These are phyloP conservation scores for Trichoderma sp. DNA, from an alignment of 2,329 filamentous ascomycete species.

Conservation along the genomic window DNA sequence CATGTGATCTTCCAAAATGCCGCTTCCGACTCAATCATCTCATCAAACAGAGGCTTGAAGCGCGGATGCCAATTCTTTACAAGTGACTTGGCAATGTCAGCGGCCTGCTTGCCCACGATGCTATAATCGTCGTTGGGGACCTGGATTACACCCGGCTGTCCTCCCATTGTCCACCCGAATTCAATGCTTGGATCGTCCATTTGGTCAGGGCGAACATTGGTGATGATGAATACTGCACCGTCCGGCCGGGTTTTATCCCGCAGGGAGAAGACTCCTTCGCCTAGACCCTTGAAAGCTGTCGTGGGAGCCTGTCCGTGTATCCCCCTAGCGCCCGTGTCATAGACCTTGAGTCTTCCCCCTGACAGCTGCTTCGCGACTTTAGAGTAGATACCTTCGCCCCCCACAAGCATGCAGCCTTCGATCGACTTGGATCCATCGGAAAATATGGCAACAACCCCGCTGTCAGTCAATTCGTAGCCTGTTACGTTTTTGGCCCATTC, in stretches of 20 bases:
- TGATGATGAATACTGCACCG: conserved; percentile 55
- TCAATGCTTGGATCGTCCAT: conserved; percentile 54
- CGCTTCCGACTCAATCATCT: conserved; percentile 54
- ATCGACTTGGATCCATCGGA: conserved; percentile 56
- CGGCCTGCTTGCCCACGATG: conserved; percentile 54
- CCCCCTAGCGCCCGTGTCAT: conserved; percentile 59
- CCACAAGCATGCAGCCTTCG: conserved; percentile 58
- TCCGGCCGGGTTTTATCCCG: conserved; percentile 45
- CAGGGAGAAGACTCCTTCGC: conserved; percentile 61
- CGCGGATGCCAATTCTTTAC: conserved; percentile 54
- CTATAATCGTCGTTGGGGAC: conserved; percentile 59
- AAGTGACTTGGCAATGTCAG: conserved; percentile 54
- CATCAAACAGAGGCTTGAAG: conserved; percentile 54
- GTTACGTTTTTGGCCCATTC: conserved; percentile 55
- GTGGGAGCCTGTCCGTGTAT: conserved; percentile 65
- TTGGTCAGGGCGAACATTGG: conserved; percentile 59
- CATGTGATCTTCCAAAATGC: conserved; percentile 68
- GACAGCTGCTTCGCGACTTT: conserved; percentile 58
- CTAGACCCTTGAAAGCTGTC: conserved; percentile 57
- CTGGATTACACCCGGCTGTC: conserved; percentile 53
- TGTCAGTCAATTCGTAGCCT: conserved; percentile 54
- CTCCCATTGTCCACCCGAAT: conserved; percentile 64
- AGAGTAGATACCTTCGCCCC: conserved; percentile 62
- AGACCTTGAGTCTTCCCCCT: conserved; percentile 55
- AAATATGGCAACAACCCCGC: conserved; percentile 56